A percentile compares a stretch with the other conserved stretches of the same genome.
phyloP scores from a whole-genome alignment of 1,284 basidiomycete species.

The Boletellus sp. region DNA sequence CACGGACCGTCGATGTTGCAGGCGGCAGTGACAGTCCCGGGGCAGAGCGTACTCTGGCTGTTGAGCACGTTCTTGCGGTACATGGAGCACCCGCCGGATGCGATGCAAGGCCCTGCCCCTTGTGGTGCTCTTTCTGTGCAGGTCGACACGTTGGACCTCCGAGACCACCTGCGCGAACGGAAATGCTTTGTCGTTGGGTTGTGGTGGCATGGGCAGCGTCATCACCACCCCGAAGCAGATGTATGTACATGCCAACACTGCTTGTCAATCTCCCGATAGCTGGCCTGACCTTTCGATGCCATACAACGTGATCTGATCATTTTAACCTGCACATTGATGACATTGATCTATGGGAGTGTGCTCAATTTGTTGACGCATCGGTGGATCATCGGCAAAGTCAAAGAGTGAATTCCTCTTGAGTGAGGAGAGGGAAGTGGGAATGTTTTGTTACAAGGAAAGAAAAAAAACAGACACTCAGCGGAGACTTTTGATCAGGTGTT shows the following conservation, averaged over 20 bases:
- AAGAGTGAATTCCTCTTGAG: slow-evolving; percentile 11
- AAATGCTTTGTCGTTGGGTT: slow-evolving; percentile 7
- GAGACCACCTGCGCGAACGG: neutral
- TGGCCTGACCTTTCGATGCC: slow-evolving; percentile 99
- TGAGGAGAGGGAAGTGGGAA: too few species aligned
- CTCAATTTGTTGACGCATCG: slow-evolving; percentile 85
- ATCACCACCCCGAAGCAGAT: slow-evolving; percentile 38
- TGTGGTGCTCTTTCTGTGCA: slow-evolving; percentile 60
- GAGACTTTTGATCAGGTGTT: too few species aligned
- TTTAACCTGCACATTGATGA: slow-evolving; percentile 86
- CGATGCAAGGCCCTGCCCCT: slow-evolving; percentile 91
- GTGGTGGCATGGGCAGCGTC: too few species aligned
- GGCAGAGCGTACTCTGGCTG: slow-evolving; percentile 61
- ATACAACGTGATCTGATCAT: slow-evolving; percentile 99
- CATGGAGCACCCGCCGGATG: slow-evolving; percentile 96
- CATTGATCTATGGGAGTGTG: slow-evolving; percentile 89
- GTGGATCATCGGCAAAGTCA: slow-evolving; percentile 58
- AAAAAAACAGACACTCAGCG: too few species aligned
- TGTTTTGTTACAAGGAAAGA: too few species aligned
- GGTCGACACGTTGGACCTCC: neutral
- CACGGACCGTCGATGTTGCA: slow-evolving; percentile 49
- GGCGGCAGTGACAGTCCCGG: slow-evolving; percentile 66
- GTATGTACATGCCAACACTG: slow-evolving; percentile 84
- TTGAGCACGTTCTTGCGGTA: slow-evolving; percentile 85
- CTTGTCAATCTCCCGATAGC: slow-evolving; percentile 91